Conservation (phyloP, 805 yeast genomes). For the Candida rishiriensis region DNA sequence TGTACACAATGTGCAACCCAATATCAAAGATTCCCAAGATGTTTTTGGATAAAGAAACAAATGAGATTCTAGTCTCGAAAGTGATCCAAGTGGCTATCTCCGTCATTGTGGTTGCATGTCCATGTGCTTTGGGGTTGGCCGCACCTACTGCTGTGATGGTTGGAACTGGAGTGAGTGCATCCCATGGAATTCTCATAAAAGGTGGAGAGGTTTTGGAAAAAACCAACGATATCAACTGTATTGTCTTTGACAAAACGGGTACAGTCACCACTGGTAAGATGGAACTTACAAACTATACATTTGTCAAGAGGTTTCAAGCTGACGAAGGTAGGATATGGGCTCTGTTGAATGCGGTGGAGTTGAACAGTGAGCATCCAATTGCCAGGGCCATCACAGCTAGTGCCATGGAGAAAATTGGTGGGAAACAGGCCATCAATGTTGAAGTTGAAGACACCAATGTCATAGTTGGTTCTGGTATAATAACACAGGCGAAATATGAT, state of each 20-base stretch:
- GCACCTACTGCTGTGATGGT: constrained; percentile 99
- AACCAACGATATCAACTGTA: constrained; percentile 57
- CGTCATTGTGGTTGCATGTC: constrained; percentile 93
- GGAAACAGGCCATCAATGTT: constrained; percentile 4
- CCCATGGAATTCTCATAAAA: constrained; percentile 82
- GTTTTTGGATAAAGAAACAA: constrained; percentile 21
- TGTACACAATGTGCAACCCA: constrained; percentile 27
- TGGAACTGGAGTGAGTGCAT: constrained; percentile 95
- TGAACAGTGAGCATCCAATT: constrained; percentile 80
- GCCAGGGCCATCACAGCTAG: constrained; percentile 61
- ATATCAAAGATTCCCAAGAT: constrained; percentile 19
- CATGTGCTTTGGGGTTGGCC: constrained; percentile 81
- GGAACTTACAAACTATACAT: constrained; percentile 34
- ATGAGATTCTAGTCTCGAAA: constrained; percentile 19
- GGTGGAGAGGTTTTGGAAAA: constrained; percentile 87
- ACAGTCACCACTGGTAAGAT: constrained; percentile 86
- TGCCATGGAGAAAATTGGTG: constrained; percentile 9
- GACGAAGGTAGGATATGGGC: constrained; percentile 40
- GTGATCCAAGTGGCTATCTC: constrained; percentile 74
- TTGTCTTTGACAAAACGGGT: constrained; percentile 93
- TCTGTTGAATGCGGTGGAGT: constrained; percentile 56
- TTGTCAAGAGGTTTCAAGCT: constrained; percentile 7
- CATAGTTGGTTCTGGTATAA: constrained; percentile 43
- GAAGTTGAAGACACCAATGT: constrained; percentile 33
- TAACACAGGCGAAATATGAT: constrained; percentile 26